Percentiles rank a stretch among this genome's conserved stretches.
phyloP scores from a whole-genome alignment of 176 grass and related monocot genomes.

The Triticum timopheevii region DNA sequence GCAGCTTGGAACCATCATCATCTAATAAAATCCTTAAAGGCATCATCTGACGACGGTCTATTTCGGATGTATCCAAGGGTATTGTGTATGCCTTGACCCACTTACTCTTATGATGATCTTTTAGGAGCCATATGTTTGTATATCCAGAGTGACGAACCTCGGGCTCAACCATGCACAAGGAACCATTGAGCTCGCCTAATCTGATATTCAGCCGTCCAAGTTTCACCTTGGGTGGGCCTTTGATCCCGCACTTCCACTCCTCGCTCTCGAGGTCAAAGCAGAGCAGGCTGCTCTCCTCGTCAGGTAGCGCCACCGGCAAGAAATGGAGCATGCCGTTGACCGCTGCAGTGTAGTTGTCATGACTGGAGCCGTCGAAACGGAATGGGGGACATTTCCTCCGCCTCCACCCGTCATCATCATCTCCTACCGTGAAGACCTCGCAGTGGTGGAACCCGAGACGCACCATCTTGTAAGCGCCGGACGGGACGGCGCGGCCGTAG shows the following conservation, averaged over 20 bases:
- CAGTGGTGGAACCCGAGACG: background rate
- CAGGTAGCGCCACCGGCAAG: background rate
- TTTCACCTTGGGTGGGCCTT: background rate
- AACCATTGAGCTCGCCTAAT: background rate
- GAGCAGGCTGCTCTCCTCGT: background rate
- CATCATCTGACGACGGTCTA: background rate
- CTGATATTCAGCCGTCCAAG: background rate
- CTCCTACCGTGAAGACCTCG: background rate
- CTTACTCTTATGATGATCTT: background rate
- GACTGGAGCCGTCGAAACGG: background rate
- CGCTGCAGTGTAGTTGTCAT: background rate
- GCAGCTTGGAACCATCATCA: background rate
- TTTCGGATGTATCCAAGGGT: background rate
- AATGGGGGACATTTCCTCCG: background rate
- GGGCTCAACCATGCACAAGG: background rate
- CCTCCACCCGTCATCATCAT: background rate
- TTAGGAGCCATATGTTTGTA: background rate
- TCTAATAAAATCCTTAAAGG: background rate
- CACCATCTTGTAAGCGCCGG: background rate
- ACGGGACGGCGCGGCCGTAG: background rate
- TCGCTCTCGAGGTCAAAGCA: constrained; percentile 3
- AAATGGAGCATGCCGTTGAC: background rate
- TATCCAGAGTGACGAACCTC: background rate
- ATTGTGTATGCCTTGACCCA: background rate
- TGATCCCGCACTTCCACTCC: background rate